phyloP scores from a whole-genome alignment of 306 rosid genomes.

The Astragalus glycyphyllos region DNA sequence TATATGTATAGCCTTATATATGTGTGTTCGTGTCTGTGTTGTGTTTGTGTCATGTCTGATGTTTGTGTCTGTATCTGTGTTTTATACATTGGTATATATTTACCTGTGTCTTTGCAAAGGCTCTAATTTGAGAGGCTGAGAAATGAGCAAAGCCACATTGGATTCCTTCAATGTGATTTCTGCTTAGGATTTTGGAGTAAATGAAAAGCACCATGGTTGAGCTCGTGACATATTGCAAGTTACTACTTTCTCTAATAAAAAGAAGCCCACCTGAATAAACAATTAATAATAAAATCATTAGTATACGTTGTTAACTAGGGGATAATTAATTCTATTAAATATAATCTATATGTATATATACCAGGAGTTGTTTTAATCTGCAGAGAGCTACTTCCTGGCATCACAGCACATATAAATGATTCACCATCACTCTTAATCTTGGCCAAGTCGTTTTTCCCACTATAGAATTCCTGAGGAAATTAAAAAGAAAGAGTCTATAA shows the following conservation, averaged over 20 bases:
- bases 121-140: conserved; percentile 59
- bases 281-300: neutral
- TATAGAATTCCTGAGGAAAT: conserved; percentile 63
- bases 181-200: conserved; percentile 60
- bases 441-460: conserved; percentile 59
- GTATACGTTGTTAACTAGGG: no score
- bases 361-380: conserved; percentile 74
- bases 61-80: no score
- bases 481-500: neutral
- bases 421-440: conserved; percentile 64
- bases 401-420: conserved; percentile 71
- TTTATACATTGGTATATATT: neutral
- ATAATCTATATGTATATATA: conserved; percentile 21
- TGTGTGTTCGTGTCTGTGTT: no score
- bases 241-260: conserved; percentile 67
- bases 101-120: conserved; percentile 82
- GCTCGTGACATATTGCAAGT: conserved; percentile 75
- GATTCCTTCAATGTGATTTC: conserved; percentile 55
- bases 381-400: conserved; percentile 79
- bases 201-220: conserved; percentile 69
- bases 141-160: conserved; percentile 69
- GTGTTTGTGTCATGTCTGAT: no score
- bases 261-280: conserved; percentile 74
- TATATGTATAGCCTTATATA: no score
- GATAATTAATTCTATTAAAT: neutral